phyloP scores from a whole-genome alignment of 495 filamentous ascomycete genomes.

The Aspergillus carlsbadensis region DNA sequence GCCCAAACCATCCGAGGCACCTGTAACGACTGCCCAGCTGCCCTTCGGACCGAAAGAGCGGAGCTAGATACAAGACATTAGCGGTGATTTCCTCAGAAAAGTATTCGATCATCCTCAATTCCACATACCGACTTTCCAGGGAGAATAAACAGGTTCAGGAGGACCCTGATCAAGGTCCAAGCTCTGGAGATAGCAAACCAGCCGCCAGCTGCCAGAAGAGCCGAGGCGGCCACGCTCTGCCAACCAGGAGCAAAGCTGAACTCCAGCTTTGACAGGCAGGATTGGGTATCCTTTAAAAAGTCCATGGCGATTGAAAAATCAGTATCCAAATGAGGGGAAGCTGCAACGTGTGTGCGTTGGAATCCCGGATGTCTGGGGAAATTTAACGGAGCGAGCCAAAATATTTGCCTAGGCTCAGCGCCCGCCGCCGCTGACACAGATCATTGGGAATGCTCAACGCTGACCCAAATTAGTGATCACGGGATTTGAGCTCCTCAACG shows the following conservation, averaged over 20 bases:
- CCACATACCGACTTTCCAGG: constrained; percentile 58
- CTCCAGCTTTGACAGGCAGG: constrained; percentile 38
- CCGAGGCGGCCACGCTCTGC: constrained; percentile 36
- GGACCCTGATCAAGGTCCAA: constrained; percentile 60
- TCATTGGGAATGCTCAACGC: neutral
- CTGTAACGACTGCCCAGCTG: constrained; percentile 92
- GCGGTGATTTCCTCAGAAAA: constrained; percentile 1
- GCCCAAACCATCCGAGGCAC: constrained; percentile 94
- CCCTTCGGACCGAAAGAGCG: constrained; percentile 87
- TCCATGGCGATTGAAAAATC: constrained; percentile 32
- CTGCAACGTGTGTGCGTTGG: neutral
- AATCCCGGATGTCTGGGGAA: constrained; percentile 1
- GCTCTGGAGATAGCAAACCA: constrained; percentile 57
- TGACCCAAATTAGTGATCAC: too few species aligned
- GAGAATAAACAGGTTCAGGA: constrained; percentile 77
- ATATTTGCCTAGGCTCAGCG: constrained; percentile 3
- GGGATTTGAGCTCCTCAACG: neutral
- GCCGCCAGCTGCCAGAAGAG: constrained; percentile 54
- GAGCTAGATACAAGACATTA: constrained; percentile 54
- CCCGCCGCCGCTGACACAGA: neutral
- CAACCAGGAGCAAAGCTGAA: constrained; percentile 36
- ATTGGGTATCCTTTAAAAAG: constrained; percentile 30
- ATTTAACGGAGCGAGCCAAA: neutral
- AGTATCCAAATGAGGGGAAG: neutral
- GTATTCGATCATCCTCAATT: neutral